These are phyloP conservation scores for Gynochthodes officinalis DNA, from an alignment of 257 asterid species.

Conservation along the genomic window DNA sequence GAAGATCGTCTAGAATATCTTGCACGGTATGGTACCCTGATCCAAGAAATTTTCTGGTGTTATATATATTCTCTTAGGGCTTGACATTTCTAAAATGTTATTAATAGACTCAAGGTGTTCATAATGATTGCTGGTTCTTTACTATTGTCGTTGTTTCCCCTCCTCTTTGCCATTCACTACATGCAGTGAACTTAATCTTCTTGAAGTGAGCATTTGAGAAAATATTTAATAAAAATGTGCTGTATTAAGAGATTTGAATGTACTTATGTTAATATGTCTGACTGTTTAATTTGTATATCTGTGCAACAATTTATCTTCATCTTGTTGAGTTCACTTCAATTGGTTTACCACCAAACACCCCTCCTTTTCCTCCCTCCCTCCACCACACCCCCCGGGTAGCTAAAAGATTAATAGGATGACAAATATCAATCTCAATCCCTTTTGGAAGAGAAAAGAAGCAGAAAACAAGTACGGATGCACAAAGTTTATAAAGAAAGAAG, in stretches of 20 bases:
- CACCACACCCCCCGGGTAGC: too few species aligned
- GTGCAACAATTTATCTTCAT: background rate
- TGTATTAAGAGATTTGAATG: background rate
- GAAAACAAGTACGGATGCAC: background rate
- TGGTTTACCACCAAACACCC: too few species aligned
- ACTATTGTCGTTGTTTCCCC: background rate
- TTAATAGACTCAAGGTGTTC: background rate
- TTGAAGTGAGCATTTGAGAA: background rate
- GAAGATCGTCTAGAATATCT: constrained; percentile 77
- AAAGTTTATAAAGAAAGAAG: background rate
- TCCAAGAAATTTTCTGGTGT: background rate
- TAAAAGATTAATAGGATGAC: background rate
- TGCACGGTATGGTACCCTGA: constrained; percentile 65
- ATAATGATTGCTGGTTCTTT: background rate
- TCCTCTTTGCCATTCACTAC: background rate
- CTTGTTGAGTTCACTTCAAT: background rate
- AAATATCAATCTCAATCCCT: background rate
- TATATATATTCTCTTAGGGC: background rate
- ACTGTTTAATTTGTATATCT: background rate
- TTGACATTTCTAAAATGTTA: background rate
- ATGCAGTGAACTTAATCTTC: background rate
- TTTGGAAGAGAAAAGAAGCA: background rate
- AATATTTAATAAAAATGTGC: background rate
- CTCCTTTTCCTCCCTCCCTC: too few species aligned
- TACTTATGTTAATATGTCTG: too few species aligned